These are phyloP conservation scores for Tetrapisispora namnaoensis DNA, from an alignment of 805 yeast species.

Conservation along the genomic window DNA sequence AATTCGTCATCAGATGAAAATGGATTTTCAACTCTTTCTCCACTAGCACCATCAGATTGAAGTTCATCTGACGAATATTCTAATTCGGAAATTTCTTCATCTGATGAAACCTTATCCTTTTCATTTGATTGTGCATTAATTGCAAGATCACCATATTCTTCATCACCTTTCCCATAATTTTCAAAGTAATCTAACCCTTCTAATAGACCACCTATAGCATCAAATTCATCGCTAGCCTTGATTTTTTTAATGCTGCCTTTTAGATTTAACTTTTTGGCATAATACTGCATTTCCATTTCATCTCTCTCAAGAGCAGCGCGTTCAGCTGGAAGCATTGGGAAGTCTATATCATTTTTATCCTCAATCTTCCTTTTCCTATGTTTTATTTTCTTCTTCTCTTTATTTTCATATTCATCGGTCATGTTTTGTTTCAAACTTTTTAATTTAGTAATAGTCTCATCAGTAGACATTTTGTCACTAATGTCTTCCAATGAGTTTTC, in stretches of 20 bases:
- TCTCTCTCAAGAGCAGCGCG: slow-evolving; percentile 44
- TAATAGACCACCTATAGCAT: slow-evolving; percentile 69
- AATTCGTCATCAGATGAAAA: slow-evolving; percentile 35
- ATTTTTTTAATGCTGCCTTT: slow-evolving; percentile 45
- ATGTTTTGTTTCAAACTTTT: slow-evolving; percentile 13
- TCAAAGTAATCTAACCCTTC: slow-evolving; percentile 50
- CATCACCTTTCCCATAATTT: slow-evolving; percentile 26
- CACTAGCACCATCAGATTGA: slow-evolving; percentile 16
- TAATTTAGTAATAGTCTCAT: slow-evolving; percentile 29
- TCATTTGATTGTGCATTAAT: slow-evolving; percentile 5
- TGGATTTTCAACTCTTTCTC: slow-evolving; percentile 25
- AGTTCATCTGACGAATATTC: slow-evolving; percentile 15
- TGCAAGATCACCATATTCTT: slow-evolving; percentile 25
- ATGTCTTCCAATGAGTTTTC: slow-evolving; percentile 3
- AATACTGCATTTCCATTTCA: slow-evolving; percentile 71
- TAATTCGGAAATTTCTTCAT: not conserved
- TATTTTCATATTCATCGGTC: slow-evolving; percentile 8
- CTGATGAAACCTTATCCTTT: slow-evolving; percentile 13
- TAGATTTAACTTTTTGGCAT: slow-evolving; percentile 72
- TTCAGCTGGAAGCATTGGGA: slow-evolving; percentile 35
- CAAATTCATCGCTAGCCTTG: slow-evolving; percentile 48
- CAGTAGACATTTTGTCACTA: slow-evolving; percentile 22
- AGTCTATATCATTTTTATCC: slow-evolving; percentile 8
- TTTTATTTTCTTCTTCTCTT: slow-evolving; percentile 12
- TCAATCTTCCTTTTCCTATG: slow-evolving; percentile 5